A percentile compares a stretch with the other conserved stretches of the same genome.
Conservation (phyloP, 1,139 yeast genomes). For the Candida smagusa region DNA sequence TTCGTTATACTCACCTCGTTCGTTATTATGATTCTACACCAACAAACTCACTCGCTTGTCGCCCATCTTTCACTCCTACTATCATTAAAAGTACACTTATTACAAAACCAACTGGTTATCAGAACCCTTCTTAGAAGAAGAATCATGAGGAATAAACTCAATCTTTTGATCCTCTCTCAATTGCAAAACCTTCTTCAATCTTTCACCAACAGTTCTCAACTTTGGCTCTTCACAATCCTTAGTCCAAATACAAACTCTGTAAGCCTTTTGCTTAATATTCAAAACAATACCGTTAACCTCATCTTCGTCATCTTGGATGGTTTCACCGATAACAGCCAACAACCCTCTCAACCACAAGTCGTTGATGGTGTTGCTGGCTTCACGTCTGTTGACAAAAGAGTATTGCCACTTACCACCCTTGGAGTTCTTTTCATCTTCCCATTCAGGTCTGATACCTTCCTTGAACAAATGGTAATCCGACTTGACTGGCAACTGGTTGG, state of each 20-base stretch:
- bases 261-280: conserved; percentile 79
- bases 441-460: conserved; percentile 93
- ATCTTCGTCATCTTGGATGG: conserved; percentile 83
- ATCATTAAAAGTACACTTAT: conserved; percentile 1
- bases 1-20: too few relatives aligned
- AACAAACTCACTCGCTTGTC: too few relatives aligned
- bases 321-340: conserved; percentile 92
- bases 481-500: conserved; percentile 84
- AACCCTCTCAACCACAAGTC: conserved; percentile 92
- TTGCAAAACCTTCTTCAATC: conserved; percentile 77
- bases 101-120: conserved; percentile 42
- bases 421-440: conserved; percentile 91
- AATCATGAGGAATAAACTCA: conserved; percentile 72
- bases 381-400: conserved; percentile 69
- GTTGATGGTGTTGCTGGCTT: conserved; percentile 61
- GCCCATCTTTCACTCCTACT: not conserved
- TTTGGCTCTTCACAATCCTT: conserved; percentile 68
- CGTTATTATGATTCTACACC: too few relatives aligned
- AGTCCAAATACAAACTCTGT: conserved; percentile 93
- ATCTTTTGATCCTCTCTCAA: conserved; percentile 65
- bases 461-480: conserved; percentile 96
- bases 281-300: conserved; percentile 95
- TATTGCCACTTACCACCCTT: conserved; percentile 91
- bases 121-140: conserved; percentile 42
- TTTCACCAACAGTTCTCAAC: conserved; percentile 71